These are phyloP conservation scores for Candida xyloterini DNA, from an alignment of 805 yeast species.

Conservation along the genomic window DNA sequence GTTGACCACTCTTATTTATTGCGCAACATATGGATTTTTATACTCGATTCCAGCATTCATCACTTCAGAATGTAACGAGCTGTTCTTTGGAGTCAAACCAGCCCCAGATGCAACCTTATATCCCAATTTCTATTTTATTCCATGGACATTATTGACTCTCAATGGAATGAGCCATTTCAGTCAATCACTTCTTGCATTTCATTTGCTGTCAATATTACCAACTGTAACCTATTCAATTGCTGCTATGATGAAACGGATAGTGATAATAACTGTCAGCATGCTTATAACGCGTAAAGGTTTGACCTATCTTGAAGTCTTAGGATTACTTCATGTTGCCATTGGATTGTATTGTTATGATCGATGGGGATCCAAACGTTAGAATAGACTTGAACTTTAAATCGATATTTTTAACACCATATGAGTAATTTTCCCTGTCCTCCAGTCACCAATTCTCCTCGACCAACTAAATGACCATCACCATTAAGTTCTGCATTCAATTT, in stretches of 20 bases:
- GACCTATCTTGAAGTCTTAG: constrained; percentile 45
- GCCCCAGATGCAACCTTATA: constrained; percentile 16
- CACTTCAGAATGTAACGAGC: constrained; percentile 51
- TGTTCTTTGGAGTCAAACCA: constrained; percentile 11
- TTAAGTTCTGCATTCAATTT: constrained; percentile 31
- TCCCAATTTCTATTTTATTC: constrained; percentile 32
- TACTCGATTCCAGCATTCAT: constrained; percentile 76
- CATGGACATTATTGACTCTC: constrained; percentile 48
- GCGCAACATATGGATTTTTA: constrained; percentile 68
- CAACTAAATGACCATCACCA: constrained; percentile 33
- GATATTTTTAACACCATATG: constrained; percentile 35
- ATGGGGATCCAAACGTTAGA: constrained; percentile 42
- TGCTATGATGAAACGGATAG: constrained; percentile 83
- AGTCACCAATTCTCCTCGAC: constrained; percentile 40
- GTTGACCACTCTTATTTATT: constrained; percentile 74
- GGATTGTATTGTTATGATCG: constrained; percentile 65
- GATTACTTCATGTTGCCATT: constrained; percentile 47
- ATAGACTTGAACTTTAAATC: too few species aligned
- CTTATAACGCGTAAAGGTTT: constrained; percentile 51
- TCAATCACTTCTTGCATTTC: constrained; percentile 80
- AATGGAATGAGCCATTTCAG: constrained; percentile 77
- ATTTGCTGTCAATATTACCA: constrained; percentile 74
- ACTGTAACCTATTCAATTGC: constrained; percentile 87
- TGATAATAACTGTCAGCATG: constrained; percentile 76
- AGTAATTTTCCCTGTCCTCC: constrained; percentile 59